These are phyloP conservation scores for Phoenix roebelenii DNA, from an alignment of 176 grass and related monocot genomes.

Conservation along the genomic window DNA sequence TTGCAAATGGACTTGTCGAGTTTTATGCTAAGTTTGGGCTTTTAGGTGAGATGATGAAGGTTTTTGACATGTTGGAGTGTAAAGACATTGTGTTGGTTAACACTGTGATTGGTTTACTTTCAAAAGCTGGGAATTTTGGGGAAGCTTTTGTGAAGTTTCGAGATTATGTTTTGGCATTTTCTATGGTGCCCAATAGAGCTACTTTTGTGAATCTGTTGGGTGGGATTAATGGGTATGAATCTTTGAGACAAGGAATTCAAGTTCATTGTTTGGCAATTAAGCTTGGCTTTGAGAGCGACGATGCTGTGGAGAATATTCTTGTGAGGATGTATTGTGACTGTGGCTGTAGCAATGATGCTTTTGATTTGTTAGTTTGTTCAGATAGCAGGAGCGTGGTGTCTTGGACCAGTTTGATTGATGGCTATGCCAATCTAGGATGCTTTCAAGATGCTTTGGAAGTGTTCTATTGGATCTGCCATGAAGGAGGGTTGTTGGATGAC, in stretches of 20 bases:
- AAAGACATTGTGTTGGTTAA: constrained; percentile 13
- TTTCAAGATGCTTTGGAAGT: constrained; percentile 8
- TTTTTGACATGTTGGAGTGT: constrained; percentile 5
- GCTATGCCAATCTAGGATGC: not conserved
- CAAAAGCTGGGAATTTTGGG: constrained; percentile 10
- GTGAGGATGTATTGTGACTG: not conserved
- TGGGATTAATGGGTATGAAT: constrained; percentile 5
- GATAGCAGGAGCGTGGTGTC: constrained; percentile 4
- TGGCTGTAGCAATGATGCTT: not conserved
- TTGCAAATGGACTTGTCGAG: constrained; percentile 9
- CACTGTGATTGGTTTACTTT: constrained; percentile 2
- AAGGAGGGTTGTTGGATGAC: constrained; percentile 9
- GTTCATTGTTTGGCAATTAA: constrained; percentile 5
- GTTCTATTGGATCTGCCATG: constrained; percentile 1
- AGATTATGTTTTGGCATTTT: not conserved
- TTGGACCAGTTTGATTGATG: constrained; percentile 15
- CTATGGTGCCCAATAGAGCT: not conserved
- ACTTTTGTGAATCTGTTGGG: constrained; percentile 12
- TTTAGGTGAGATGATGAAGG: not conserved
- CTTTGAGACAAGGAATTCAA: constrained; percentile 2
- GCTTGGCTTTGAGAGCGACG: constrained; percentile 1
- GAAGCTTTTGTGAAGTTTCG: constrained; percentile 7
- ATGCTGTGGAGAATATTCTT: constrained; percentile 7
- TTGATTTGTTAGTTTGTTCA: constrained; percentile 1
- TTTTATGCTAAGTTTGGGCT: constrained; percentile 3